phyloP scores from a whole-genome alignment of 441 rosid genomes.

The Adansonia grandidieri region DNA sequence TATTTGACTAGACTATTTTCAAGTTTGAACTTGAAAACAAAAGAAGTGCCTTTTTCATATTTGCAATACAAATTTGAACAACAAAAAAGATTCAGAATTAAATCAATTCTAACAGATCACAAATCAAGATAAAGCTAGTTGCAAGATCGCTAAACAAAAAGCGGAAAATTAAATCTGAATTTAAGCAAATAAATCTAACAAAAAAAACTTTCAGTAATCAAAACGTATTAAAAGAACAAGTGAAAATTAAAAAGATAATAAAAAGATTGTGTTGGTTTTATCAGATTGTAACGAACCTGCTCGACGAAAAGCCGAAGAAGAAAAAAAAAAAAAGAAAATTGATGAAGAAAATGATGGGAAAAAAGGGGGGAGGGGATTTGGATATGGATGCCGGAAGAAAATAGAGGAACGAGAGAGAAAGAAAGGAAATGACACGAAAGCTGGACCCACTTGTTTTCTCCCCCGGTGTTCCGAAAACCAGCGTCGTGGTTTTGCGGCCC shows the following conservation, averaged over 20 bases:
- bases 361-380: background rate
- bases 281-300: conserved; percentile 27
- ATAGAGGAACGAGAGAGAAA: background rate
- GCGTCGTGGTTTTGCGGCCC: conserved; percentile 23
- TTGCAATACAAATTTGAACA: background rate
- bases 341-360: background rate
- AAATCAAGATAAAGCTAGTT: background rate
- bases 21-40: conserved; percentile 2
- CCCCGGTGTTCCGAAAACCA: background rate
- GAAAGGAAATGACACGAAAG: conserved; percentile 8
- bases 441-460: conserved; percentile 16
- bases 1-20: background rate
- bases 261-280: background rate
- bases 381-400: background rate
- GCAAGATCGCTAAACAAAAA: conserved; percentile 5
- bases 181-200: background rate
- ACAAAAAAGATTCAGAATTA: background rate
- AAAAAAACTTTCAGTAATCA: background rate
- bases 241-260: background rate
- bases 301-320: conserved; percentile 25
- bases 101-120: background rate
- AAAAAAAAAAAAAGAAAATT: background rate
- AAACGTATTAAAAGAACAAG: background rate
- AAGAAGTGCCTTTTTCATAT: background rate
- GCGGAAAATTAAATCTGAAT: background rate